Evolutionary conservation across 805 yeast species (phyloP).

Genomic region (Yarrowia sp.): DNA sequence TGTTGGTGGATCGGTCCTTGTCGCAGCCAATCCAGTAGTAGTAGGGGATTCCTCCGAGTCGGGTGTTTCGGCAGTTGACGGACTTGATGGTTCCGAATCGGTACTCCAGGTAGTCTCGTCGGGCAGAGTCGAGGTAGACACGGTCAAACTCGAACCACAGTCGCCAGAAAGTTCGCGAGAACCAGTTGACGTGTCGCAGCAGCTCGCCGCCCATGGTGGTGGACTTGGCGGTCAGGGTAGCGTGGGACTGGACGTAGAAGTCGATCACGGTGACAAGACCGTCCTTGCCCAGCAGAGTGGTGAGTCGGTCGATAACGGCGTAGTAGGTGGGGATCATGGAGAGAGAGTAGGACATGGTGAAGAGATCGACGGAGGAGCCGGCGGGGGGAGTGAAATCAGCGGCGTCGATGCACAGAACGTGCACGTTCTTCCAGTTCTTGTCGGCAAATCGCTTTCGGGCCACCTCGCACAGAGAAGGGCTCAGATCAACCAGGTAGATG

Average conservation of each 20-base stretch:
- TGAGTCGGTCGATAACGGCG: constrained; percentile 75
- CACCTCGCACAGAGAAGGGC: constrained; percentile 76
- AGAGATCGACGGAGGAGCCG: constrained; percentile 56
- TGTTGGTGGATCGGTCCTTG: constrained; percentile 59
- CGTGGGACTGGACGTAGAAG: constrained; percentile 76
- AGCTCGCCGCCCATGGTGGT: constrained; percentile 78
- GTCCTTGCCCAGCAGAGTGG: constrained; percentile 57
- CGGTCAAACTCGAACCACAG: constrained; percentile 87
- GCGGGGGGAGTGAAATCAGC: constrained; percentile 65
- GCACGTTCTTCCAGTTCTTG: constrained; percentile 64
- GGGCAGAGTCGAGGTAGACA: constrained; percentile 77
- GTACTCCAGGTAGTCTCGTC: constrained; percentile 84
- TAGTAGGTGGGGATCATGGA: constrained; percentile 87
- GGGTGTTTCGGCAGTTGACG: constrained; percentile 67
- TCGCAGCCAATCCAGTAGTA: constrained; percentile 84
- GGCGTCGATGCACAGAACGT: constrained; percentile 76
- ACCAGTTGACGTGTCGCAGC: constrained; percentile 77
- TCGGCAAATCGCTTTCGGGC: constrained; percentile 65
- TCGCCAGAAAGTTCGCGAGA: constrained; percentile 81
- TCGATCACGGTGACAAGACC: constrained; percentile 78
- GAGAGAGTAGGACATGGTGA: constrained; percentile 80
- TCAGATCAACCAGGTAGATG: constrained; percentile 74
- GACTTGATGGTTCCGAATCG: constrained; percentile 82
- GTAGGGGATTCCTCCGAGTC: constrained; percentile 77
- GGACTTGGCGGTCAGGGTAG: constrained; percentile 69